Base-by-base conservation (phyloP, 1,284 basidiomycete species). In the Cutaneotrichosporon daszewskae region DNA sequence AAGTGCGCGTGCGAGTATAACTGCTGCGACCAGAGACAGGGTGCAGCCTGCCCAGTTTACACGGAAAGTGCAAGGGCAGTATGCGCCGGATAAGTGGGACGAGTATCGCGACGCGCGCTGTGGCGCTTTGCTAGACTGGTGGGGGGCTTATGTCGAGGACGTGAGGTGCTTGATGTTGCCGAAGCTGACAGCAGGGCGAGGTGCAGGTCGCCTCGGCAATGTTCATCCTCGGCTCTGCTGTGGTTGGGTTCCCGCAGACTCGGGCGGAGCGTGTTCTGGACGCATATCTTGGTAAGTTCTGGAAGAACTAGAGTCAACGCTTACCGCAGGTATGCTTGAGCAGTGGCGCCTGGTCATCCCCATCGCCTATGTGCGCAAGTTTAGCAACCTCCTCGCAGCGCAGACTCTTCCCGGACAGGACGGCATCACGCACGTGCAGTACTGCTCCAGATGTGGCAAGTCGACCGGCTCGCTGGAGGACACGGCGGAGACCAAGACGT, bases 381-480 rank as follows among this genome's bases (percentile, higher is more conserved):
- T 59, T 28, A 50, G 55, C 3, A 32, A 43, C 14, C 43, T 65
- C 4, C 45, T 47, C 5, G 58, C 54, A 0, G 38, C 61, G 2
- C 54, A 66, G 43, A 58, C 58, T 8, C 42, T 53, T 16, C 38
- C 58, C 6, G 43, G 45, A 9, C 57, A 60, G 32, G 55, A 60
- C 35, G 66, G 66, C 4, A 53, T 69, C 35, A 67, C 64, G 1
- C 64, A 67, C 46, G 45, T 57, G 4, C 40, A 57, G 12, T 49
- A 59, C 38, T 69, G 66, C 41, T 31, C 39, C 19, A 39, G 46
- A 37, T 69, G 66, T 36, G 55, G 61, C 16, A 62, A 60, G 35
- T 54, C 60, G 13, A 67, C 66, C 0, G 65, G 65, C 3, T 53
- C 55, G 12, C 45, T 68, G 27, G 66, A 69, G 24, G 63, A 66